phyloP scores from a whole-genome alignment of 1,284 basidiomycete species.

The Mrakiaceae sp. region DNA sequence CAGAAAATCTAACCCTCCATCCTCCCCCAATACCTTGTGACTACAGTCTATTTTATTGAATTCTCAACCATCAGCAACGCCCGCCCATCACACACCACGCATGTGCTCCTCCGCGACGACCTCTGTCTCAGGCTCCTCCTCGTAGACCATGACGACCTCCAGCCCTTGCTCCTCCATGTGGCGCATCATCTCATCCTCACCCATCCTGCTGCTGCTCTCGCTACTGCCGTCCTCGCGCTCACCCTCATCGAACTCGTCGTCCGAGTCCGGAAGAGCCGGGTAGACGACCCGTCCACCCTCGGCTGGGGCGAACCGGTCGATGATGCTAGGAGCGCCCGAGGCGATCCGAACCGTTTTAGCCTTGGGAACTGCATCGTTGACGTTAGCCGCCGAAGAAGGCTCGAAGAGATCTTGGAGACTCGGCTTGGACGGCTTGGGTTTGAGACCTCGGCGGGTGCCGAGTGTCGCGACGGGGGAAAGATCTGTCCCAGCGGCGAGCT shows the following conservation, averaged over 20 bases:
- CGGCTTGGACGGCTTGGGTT: background rate
- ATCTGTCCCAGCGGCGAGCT: background rate
- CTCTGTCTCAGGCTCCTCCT: constrained; percentile 17
- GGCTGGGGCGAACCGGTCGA: constrained; percentile 14
- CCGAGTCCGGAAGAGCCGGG: background rate
- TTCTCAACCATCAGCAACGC: no score
- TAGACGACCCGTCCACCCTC: no score
- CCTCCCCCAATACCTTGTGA: no score
- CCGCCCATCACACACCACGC: no score
- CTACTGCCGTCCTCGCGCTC: background rate
- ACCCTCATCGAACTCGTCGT: constrained; percentile 2
- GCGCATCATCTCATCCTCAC: constrained; percentile 14
- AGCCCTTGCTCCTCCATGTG: constrained; percentile 14
- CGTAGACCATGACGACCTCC: constrained; percentile 21
- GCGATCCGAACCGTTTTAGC: constrained; percentile 15
- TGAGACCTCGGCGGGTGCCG: background rate
- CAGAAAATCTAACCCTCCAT: no score
- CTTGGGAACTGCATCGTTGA: background rate
- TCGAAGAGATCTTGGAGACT: background rate
- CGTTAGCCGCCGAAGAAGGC: background rate
- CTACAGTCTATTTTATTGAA: no score
- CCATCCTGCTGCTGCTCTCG: background rate
- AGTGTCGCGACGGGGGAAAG: background rate
- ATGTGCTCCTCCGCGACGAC: background rate
- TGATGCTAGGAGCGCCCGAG: constrained; percentile 15